These are phyloP conservation scores for Podila epicladia DNA, from an alignment of 192 early-diverging fungal genomes.

Conservation along the genomic window DNA sequence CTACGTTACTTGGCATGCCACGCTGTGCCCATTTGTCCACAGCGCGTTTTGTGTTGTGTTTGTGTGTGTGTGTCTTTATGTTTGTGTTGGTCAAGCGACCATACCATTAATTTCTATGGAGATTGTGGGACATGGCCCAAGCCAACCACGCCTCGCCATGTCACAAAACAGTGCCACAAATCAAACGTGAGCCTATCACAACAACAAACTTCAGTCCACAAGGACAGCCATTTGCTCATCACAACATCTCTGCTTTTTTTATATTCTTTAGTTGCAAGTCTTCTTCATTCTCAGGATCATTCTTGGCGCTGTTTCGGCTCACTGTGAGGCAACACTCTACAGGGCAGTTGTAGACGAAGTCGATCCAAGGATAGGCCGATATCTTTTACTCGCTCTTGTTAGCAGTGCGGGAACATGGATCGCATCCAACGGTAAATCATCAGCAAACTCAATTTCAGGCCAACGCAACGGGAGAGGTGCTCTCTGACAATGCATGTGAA, in stretches of 20 bases:
- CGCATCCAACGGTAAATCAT: conserved; percentile 71
- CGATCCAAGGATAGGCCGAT: conserved; percentile 72
- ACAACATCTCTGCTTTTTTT: background rate
- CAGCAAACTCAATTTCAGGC: background rate
- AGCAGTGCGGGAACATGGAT: conserved; percentile 90
- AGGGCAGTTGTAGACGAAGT: conserved; percentile 66
- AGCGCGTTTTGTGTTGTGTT: no score
- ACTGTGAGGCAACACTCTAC: conserved; percentile 79
- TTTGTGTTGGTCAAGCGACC: background rate
- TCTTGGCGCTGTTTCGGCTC: conserved; percentile 69
- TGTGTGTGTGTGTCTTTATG: no score
- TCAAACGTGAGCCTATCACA: background rate
- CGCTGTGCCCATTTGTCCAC: no score
- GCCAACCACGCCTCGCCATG: conserved; percentile 2
- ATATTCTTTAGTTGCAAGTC: conserved; percentile 63
- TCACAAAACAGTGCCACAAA: background rate
- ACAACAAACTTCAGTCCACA: background rate
- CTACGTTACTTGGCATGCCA: background rate
- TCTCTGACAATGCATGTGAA: background rate
- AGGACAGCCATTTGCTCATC: background rate
- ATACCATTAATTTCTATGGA: background rate
- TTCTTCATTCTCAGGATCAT: conserved; percentile 79
- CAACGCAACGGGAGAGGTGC: background rate
- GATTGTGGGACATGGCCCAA: conserved; percentile 11
- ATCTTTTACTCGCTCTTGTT: conserved; percentile 68